Base-by-base conservation (phyloP, 176 grass and related monocot species). In the Stipa capillata region DNA sequence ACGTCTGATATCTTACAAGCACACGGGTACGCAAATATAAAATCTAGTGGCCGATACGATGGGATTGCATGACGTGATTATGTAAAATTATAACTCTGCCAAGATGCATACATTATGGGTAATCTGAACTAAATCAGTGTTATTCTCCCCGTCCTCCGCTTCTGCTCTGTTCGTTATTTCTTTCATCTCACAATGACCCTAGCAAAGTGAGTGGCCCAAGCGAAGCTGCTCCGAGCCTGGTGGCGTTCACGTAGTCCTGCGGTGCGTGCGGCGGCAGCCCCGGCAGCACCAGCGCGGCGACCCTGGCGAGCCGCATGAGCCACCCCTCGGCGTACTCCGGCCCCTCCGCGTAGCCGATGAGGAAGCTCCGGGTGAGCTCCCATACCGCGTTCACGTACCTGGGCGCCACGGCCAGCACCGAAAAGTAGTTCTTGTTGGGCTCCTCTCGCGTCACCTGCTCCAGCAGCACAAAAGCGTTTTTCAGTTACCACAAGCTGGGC, bases 391-490 rank as follows among this genome's bases (percentile, higher is more conserved):
- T 92, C 50, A 79, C 21, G 2, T 65, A 34, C 80, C 90, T 94
- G 51, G 91, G 89, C 64, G 36, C 39, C 75, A 89, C 72, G 0
- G 59, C 80, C 65, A 84, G 87, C 65, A 85, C 4, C 9, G 85
- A 88, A 87, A 97, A 92, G 41, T 97, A 94, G 65, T 97, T 94
- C 85, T 90, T 97, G 77, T 94, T 97, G 1, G 94, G 91, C 42
- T 97, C 94, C 79, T 97, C 89, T 18, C 13, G 35, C 6, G 78
- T 39, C 43, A 87, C 89, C 92, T 94, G 80, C 41, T 72, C 27
- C 48, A 10, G 39, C 12, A 50, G 8, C 5, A 48, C 47, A 65
- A 49, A 65, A 25, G 12, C 6, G 2, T 16, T 8, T 6, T 49
- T 88, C 75, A 69, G 51, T 35, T 68, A 44, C n/a, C n/a, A n/a